A percentile compares a stretch with the other conserved stretches of the same genome.
Evolutionary conservation across 352 stramenopile genomes (phyloP).

Genomic region (Lagenidium giganteum): DNA sequence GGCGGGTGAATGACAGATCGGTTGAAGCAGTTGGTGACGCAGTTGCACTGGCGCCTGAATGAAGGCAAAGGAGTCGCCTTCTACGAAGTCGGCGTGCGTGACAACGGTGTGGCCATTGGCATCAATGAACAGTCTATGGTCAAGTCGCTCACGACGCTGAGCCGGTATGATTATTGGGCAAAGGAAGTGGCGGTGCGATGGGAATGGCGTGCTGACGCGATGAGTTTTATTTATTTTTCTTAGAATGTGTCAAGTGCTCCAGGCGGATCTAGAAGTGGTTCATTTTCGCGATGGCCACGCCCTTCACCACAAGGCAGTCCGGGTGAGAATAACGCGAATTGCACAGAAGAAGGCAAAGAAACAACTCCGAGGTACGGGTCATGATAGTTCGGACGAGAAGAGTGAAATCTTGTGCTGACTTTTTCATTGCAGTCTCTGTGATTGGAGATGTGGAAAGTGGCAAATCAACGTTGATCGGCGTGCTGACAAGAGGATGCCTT

Average conservation of each 20-base stretch:
- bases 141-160: conserved; percentile 63
- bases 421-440: conserved; percentile 48
- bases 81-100: conserved; percentile 86
- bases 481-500: conserved; percentile 78
- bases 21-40: conserved; percentile 83
- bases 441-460: conserved; percentile 84
- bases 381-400: not conserved
- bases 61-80: conserved; percentile 79
- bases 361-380: conserved; percentile 42
- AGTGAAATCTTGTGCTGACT: not conserved
- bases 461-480: conserved; percentile 87
- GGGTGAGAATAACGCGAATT: conserved; percentile 45
- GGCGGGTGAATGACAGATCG: conserved; percentile 28
- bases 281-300: conserved; percentile 41
- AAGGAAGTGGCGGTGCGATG: not conserved
- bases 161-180: conserved; percentile 17
- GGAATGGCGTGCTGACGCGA: too few relatives aligned
- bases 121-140: conserved; percentile 63
- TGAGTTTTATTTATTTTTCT: conserved; percentile 1
- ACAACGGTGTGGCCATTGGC: conserved; percentile 74
- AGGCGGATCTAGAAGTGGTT: conserved; percentile 61
- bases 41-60: conserved; percentile 89
- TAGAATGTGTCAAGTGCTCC: conserved; percentile 75
- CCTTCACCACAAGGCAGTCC: conserved; percentile 26
- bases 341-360: conserved; percentile 48